phyloP scores from a whole-genome alignment of 257 asterid genomes.

The Lycium barbarum region DNA sequence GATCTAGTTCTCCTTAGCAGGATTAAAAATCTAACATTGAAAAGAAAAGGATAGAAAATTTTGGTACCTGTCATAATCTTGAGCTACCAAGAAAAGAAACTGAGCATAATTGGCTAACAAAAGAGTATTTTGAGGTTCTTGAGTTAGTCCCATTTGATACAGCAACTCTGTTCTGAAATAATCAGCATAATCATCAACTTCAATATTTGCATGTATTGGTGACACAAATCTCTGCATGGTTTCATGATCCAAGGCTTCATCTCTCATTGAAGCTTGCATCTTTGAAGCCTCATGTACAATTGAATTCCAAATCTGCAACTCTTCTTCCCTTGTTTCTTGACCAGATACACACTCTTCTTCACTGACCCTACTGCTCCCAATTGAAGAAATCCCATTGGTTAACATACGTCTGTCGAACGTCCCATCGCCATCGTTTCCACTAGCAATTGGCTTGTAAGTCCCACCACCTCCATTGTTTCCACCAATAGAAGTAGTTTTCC shows the following conservation, averaged over 20 bases:
- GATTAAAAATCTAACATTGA: conserved; percentile 28
- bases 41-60: conserved; percentile 6
- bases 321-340: conserved; percentile 54
- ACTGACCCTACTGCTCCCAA: conserved; percentile 44
- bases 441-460: conserved; percentile 51
- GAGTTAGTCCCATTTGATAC: conserved; percentile 64
- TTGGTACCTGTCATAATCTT: conserved; percentile 84
- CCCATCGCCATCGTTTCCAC: conserved; percentile 86
- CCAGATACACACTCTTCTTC: conserved; percentile 64
- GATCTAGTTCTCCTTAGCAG: neutral
- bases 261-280: conserved; percentile 50
- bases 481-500: conserved; percentile 61
- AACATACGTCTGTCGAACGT: conserved; percentile 46
- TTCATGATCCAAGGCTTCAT: conserved; percentile 71
- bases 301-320: conserved; percentile 68
- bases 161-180: conserved; percentile 61
- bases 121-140: conserved; percentile 76
- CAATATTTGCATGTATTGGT: conserved; percentile 69
- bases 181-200: conserved; percentile 55
- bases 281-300: conserved; percentile 68
- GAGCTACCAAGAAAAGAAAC: conserved; percentile 74
- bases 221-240: conserved; percentile 61
- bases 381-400: conserved; percentile 54
- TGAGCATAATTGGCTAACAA: conserved; percentile 92
- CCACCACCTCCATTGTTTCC: conserved; percentile 80